These are phyloP conservation scores for Eutreptiella sp. DNA, from an alignment of 208 protist species.

Conservation along the genomic window DNA sequence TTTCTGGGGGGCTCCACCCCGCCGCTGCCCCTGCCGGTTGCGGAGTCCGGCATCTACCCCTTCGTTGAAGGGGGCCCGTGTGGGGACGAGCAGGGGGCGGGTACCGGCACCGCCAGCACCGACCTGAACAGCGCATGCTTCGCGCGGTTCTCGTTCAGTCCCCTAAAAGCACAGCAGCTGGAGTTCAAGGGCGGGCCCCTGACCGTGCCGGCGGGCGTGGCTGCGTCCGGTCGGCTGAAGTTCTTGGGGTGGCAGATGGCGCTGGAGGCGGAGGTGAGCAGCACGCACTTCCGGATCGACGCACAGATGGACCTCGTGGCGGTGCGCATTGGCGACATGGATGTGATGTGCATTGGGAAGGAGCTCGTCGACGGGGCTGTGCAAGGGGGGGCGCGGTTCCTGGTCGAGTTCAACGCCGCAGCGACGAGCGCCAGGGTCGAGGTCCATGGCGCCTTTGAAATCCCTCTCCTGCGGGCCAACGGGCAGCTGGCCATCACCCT, in stretches of 20 bases:
- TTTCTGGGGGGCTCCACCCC: no score
- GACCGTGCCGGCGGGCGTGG: not conserved
- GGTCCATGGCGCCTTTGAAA: not conserved
- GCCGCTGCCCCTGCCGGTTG: not conserved
- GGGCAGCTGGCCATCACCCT: not conserved
- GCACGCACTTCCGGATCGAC: not conserved
- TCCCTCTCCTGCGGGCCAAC: not conserved
- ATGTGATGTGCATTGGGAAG: no score
- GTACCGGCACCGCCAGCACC: not conserved
- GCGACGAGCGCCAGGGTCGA: no score
- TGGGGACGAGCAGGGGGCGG: not conserved
- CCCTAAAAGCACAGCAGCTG: no score
- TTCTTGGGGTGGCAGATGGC: constrained; percentile 11
- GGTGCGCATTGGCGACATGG: no score
- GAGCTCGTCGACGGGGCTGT: no score
- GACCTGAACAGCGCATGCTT: constrained; percentile 6
- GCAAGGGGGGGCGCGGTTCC: no score
- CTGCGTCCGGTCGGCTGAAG: not conserved
- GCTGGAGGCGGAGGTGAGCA: not conserved
- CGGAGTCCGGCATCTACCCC: constrained; percentile 12
- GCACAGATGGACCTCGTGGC: no score
- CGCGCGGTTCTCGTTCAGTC: not conserved
- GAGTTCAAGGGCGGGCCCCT: no score
- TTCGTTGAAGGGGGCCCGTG: not conserved
- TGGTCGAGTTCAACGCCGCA: no score